Conservation (phyloP, 2,329 filamentous ascomycete genomes). For the Parastagonospora avenae region DNA sequence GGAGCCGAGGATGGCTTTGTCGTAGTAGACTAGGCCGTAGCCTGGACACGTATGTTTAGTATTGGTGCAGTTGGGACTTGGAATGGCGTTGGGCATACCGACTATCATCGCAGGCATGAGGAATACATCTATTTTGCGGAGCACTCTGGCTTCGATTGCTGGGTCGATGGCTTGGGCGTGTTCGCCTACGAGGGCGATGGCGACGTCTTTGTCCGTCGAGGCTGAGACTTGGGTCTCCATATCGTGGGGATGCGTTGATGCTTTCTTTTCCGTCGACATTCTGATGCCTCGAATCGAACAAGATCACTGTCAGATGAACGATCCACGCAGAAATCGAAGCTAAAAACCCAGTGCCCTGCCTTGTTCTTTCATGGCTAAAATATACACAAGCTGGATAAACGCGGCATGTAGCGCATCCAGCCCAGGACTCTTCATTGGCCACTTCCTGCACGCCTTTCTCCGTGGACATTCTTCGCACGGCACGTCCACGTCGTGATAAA, state of each 20-base stretch:
- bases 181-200: constrained; percentile 65
- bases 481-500: too few species aligned
- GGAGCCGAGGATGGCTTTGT: constrained; percentile 76
- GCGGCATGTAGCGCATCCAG: too few species aligned
- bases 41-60: constrained; percentile 36
- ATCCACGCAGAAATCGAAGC: too few species aligned
- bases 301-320: too few species aligned
- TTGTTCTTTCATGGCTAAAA: too few species aligned
- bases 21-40: constrained; percentile 72
- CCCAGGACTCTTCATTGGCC: too few species aligned
- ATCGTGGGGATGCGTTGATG: too few species aligned
- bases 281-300: too few species aligned
- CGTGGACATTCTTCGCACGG: too few species aligned
- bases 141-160: constrained; percentile 59
- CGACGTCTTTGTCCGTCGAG: constrained; percentile 58
- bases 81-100: constrained; percentile 25
- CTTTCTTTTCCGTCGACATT: neutral
- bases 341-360: too few species aligned
- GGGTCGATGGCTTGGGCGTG: constrained; percentile 61
- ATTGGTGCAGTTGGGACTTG: neutral
- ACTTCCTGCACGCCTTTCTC: too few species aligned
- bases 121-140: constrained; percentile 70
- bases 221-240: constrained; percentile 11
- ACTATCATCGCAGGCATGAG: constrained; percentile 69
- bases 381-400: too few species aligned